Conservation (phyloP, 169 alveolate species). For the Eimeria maxima region DNA sequence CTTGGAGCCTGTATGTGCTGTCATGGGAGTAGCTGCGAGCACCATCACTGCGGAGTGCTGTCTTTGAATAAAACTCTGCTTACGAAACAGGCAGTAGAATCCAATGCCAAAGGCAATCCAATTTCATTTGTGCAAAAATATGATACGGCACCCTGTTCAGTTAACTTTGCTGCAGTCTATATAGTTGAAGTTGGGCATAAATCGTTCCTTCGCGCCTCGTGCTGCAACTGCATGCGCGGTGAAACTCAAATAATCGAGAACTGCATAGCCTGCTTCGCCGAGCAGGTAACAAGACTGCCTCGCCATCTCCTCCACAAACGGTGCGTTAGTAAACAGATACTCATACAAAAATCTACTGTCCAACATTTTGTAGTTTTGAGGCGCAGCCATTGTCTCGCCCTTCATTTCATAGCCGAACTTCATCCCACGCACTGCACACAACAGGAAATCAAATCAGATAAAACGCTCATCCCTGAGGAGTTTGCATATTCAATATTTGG, state of each 20-base stretch:
- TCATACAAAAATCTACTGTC: too few species aligned
- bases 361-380: not conserved
- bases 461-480: not conserved
- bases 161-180: slow-evolving; percentile 57
- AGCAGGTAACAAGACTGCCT: slow-evolving; percentile 7
- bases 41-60: too few species aligned
- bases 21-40: too few species aligned
- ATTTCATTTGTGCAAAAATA: too few species aligned
- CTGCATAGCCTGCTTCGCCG: slow-evolving; percentile 35
- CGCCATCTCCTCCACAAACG: not conserved
- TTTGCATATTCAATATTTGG: not conserved
- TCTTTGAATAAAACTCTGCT: too few species aligned
- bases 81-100: too few species aligned
- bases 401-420: slow-evolving; percentile 70
- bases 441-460: not conserved
- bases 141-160: not conserved
- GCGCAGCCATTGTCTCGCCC: not conserved
- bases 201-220: slow-evolving; percentile 4
- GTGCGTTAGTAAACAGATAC: not conserved
- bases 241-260: slow-evolving; percentile 4
- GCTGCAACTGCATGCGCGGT: slow-evolving; percentile 66
- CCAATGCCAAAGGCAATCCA: too few species aligned
- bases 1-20: too few species aligned
- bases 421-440: slow-evolving; percentile 53
- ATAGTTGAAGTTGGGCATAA: slow-evolving; percentile 39